A percentile compares a stretch with the other conserved stretches of the same genome.
phyloP scores from a whole-genome alignment of 2,329 filamentous ascomycete species.

The Exophiala oligosperma region DNA sequence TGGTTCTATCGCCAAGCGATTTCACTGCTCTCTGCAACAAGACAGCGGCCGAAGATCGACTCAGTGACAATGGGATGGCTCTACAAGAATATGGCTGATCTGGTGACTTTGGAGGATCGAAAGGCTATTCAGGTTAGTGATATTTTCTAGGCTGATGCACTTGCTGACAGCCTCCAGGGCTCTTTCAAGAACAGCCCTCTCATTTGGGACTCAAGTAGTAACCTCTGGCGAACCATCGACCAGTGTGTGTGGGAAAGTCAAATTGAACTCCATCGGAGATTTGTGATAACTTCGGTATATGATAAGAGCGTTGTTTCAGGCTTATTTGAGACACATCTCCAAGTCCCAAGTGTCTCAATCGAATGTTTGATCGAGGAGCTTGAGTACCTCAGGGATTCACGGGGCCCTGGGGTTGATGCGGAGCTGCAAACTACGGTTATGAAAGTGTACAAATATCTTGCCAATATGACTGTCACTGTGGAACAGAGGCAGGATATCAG shows the following conservation, averaged over 20 bases:
- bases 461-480: slow-evolving; percentile 1
- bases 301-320: slow-evolving; percentile 3
- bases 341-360: slow-evolving; percentile 11
- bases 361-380: slow-evolving; percentile 14
- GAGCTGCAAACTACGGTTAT: slow-evolving; percentile 2
- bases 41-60: slow-evolving; percentile 2
- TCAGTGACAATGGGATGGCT: not conserved
- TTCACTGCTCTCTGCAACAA: not conserved
- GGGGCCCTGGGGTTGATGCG: slow-evolving; percentile 1
- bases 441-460: slow-evolving; percentile 4
- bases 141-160: not conserved
- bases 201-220: slow-evolving; percentile 9
- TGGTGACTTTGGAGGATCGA: slow-evolving; percentile 1
- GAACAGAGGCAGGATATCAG: slow-evolving; percentile 4
- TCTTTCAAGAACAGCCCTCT: slow-evolving; percentile 5
- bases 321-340: slow-evolving; percentile 14
- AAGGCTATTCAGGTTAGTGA: slow-evolving; percentile 8
- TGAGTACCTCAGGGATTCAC: slow-evolving; percentile 12
- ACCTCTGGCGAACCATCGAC: slow-evolving; percentile 9
- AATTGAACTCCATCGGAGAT: slow-evolving; percentile 10
- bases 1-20: slow-evolving; percentile 10
- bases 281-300: slow-evolving; percentile 14
- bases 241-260: slow-evolving; percentile 20
- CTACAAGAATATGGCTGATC: slow-evolving; percentile 7
- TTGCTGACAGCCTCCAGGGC: slow-evolving; percentile 6